Evolutionary conservation across 768 basidiomycete species (phyloP), one percentile per base, ranked within the genome.

Genomic region (Paxillus ammoniavirescens): DNA sequence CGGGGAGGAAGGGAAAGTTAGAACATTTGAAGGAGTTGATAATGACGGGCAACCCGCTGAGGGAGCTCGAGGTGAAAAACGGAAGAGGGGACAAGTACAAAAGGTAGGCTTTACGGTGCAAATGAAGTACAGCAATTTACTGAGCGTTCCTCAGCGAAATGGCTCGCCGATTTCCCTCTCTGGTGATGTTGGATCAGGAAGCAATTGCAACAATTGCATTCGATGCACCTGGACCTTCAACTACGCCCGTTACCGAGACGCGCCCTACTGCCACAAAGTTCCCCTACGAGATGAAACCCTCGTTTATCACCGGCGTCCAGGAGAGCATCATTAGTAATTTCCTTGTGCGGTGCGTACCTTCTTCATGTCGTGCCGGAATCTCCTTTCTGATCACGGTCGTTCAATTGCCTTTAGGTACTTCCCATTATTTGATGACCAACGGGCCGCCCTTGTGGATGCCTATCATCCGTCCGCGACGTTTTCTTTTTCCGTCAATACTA

Each of bases 401-500:
- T 52, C 52, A 53, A 50, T 44, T 52, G 38, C 8, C 37, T 7
- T 10, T 56, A 95, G 92, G 46, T 97, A 88, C 72, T 94, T 98
- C 73, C 82, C 86, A 8, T 68, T 83, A 2, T 95, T 91, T 68
- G 97, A 99, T 68, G 78, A 73, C 17, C 82, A 90, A 58, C 84
- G 96, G 15, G 71, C 78, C 0, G 72, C 76, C 0, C 78, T 98
- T 6, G 63, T 81, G 14, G 77, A 86, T 43, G 91, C 80, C 17
- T 99, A 98, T 67, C 82, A 90, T 54, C 83, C 89, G 1, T 73
- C 81, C 10, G 90, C 95, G n/a, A 95, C 93, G 8, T 94, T 98
- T 67, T 97, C 94, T 1, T 89, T 87, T 67, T 89, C 87, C 17
- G 82, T 83, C 61, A 95, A 94, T 67, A 95, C 94, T 1, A 67